Percentiles rank a stretch among this genome's conserved stretches.
Conservation (phyloP, 2,329 filamentous ascomycete species). For the Botrytis pseudocinerea region DNA sequence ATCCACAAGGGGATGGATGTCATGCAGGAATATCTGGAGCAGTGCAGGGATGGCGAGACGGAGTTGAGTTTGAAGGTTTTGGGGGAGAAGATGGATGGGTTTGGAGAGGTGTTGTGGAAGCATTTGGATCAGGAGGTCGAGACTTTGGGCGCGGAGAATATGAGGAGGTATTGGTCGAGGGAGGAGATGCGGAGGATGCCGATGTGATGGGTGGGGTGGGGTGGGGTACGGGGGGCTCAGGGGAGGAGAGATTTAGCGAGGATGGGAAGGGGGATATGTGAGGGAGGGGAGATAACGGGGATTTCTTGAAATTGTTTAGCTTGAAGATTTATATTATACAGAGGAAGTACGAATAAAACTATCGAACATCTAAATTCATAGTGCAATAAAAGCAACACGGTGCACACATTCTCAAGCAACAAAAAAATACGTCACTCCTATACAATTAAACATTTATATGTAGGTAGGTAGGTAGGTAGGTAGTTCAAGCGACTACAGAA, state of each 20-base stretch:
- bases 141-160: constrained; percentile 79
- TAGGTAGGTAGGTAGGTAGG: no score
- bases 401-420: not conserved
- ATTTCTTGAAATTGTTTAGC: not conserved
- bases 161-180: constrained; percentile 77
- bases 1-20: constrained; percentile 76
- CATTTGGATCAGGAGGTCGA: constrained; percentile 85
- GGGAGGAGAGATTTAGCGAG: no score
- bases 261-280: not conserved
- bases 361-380: not conserved
- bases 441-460: no score
- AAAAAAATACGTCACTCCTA: not conserved
- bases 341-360: not conserved
- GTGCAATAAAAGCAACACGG: not conserved
- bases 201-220: constrained; percentile 50
- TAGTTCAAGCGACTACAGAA: no score
- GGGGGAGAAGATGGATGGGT: constrained; percentile 71
- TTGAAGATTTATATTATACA: no score
- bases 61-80: constrained; percentile 60
- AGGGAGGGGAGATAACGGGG: not conserved
- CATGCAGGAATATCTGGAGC: constrained; percentile 64
- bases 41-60: constrained; percentile 62
- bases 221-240: not conserved
- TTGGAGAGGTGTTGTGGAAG: constrained; percentile 75
- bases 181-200: constrained; percentile 72